phyloP scores from a whole-genome alignment of 257 asterid species.

The Schizonepeta tenuifolia region DNA sequence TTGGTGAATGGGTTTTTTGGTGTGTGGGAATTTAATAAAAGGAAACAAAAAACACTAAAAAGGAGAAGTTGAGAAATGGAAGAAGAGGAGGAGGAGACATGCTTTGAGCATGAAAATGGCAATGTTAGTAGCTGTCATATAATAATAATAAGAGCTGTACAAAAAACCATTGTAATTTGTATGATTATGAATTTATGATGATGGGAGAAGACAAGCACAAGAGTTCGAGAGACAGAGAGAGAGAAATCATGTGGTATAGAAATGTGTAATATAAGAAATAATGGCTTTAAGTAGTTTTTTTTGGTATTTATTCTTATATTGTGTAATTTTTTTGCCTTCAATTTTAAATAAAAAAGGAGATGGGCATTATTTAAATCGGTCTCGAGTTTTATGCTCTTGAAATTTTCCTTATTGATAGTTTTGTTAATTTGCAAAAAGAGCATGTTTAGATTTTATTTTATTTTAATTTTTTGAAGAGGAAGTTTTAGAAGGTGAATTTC shows the following conservation, averaged over 20 bases:
- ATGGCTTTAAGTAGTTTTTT: neutral
- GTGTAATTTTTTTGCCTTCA: constrained; percentile 12
- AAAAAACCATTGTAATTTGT: constrained; percentile 18
- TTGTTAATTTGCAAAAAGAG: neutral
- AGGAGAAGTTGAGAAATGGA: constrained; percentile 22
- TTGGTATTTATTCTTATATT: constrained; percentile 21
- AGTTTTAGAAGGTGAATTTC: neutral
- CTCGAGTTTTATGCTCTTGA: neutral
- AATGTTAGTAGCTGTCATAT: constrained; percentile 18
- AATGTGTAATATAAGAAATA: constrained; percentile 10
- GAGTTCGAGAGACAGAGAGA: neutral
- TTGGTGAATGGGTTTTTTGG: constrained; percentile 34
- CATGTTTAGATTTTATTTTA: too few species aligned
- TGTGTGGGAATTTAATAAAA: constrained; percentile 19
- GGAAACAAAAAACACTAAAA: neutral
- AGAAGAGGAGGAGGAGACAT: constrained; percentile 16
- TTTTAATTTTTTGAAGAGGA: neutral
- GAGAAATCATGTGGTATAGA: neutral
- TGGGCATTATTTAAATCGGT: neutral
- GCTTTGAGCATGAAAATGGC: constrained; percentile 34
- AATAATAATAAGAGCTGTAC: constrained; percentile 20
- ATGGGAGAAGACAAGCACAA: constrained; percentile 17
- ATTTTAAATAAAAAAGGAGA: neutral
- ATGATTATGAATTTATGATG: constrained; percentile 23
- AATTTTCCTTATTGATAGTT: neutral